phyloP scores from a whole-genome alignment of 495 filamentous ascomycete genomes.

The Astrothelium subdiscretum region DNA sequence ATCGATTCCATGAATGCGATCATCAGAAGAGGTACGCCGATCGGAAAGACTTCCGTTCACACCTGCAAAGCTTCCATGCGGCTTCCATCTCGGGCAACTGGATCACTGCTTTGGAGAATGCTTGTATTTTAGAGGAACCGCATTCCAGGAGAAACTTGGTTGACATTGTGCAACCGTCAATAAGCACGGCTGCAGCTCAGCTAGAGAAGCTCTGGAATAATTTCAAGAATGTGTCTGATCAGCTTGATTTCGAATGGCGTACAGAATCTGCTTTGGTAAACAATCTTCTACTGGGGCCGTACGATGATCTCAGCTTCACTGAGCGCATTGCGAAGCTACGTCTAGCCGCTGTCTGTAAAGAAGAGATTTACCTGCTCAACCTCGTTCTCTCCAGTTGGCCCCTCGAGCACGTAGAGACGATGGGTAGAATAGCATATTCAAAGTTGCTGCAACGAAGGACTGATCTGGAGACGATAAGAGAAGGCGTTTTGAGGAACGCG shows the following conservation, averaged over 20 bases:
- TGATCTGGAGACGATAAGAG: not conserved
- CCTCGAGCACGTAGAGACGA: not conserved
- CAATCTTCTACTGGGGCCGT: not conserved
- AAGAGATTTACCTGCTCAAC: not conserved
- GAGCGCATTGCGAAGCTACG: not conserved
- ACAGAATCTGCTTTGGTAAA: not conserved
- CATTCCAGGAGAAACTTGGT: not conserved
- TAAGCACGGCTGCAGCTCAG: not conserved
- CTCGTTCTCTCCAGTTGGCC: not conserved
- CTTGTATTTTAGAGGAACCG: not conserved
- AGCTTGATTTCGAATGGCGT: not conserved
- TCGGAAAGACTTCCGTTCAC: not conserved
- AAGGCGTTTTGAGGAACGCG: not conserved
- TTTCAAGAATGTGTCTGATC: not conserved
- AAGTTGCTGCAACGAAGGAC: not conserved
- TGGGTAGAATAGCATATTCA: not conserved
- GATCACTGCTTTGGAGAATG: not conserved
- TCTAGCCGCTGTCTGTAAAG: not conserved
- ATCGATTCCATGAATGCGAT: not conserved
- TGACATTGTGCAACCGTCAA: not conserved
- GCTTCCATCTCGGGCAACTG: not conserved
- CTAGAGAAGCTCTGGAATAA: not conserved
- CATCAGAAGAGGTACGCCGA: not conserved
- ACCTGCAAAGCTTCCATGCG: not conserved
- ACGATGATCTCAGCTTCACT: not conserved